Base-by-base conservation (phyloP, 805 yeast genomes). In the Yarrowia sp. region DNA sequence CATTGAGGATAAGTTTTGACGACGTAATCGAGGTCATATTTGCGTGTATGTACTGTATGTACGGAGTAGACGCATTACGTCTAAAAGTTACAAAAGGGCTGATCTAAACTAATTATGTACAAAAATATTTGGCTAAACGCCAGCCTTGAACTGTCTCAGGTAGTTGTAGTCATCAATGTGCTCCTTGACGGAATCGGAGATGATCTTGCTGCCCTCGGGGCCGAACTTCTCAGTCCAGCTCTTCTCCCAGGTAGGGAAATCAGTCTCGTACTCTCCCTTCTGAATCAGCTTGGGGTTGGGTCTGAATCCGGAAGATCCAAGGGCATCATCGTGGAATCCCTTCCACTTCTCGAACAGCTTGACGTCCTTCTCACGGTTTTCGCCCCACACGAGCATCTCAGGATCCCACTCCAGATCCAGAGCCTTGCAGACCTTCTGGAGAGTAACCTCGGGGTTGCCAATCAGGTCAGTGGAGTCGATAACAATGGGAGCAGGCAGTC, bases 241-340 rank as follows among this genome's bases (percentile, higher is more conserved):
- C 41, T 63, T 61, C 42, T 67, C 65, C 70, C 70, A 68, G 1
- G 36, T 35, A 9, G 61, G 64, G 46, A 44, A 68, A 35, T 68
- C 70, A 13, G 67, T 63, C 21, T 32, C 31, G 56, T 62, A 67
- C 13, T 44, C 62, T 2, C 39, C 61, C 5, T 32, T 47, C 12
- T 55, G 38, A 13, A 51, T 42, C 31, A 35, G 25, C 24, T 47
- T 27, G n/a, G 61, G 61, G 46, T 39, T 55, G 36, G 61, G 38
- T 5, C 47, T 24, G 63, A 68, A 68, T 3, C 70, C 69, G 8
- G 53, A 56, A 8, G 67, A 63, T 6, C 66, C 62, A 22, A 68
- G 53, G 9, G 65, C 69, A 32, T 64, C 68, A 21, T 68, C 70
- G 29, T 68, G 70, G 60, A 66, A 68, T 1, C 70, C 70, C 29